Percentiles rank a stretch among this genome's conserved stretches.
These are phyloP conservation scores for Dimocarpus longan DNA, from an alignment of 345 rosid genomes.

Conservation along the genomic window DNA sequence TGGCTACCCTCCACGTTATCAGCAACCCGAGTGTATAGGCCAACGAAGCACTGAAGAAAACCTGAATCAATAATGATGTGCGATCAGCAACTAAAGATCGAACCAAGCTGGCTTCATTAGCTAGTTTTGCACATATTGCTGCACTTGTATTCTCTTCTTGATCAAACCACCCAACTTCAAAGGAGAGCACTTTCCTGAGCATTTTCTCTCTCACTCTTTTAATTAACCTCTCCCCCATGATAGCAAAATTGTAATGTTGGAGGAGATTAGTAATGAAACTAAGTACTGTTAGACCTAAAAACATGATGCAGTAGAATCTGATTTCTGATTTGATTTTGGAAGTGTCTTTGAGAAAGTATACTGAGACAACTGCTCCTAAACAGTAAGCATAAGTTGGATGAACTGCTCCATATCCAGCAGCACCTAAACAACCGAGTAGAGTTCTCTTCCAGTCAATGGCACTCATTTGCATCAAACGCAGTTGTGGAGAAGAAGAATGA, in stretches of 20 bases:
- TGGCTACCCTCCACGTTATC: slow-evolving; percentile 46
- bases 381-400: slow-evolving; percentile 43
- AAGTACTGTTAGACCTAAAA: slow-evolving; percentile 37
- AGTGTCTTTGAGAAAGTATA: slow-evolving; percentile 41
- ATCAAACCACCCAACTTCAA: slow-evolving; percentile 59
- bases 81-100: slow-evolving; percentile 48
- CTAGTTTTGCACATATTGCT: slow-evolving; percentile 44
- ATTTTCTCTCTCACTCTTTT: slow-evolving; percentile 45
- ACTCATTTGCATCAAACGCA: slow-evolving; percentile 47
- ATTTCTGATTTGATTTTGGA: slow-evolving; percentile 36
- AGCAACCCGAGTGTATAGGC: slow-evolving; percentile 38
- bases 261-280: slow-evolving; percentile 40
- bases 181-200: slow-evolving; percentile 41
- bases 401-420: slow-evolving; percentile 39
- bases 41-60: slow-evolving; percentile 37
- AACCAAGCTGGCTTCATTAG: slow-evolving; percentile 43
- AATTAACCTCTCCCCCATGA: slow-evolving; percentile 46
- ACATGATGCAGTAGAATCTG: slow-evolving; percentile 40
- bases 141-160: slow-evolving; percentile 52
- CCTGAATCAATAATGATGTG: slow-evolving; percentile 42
- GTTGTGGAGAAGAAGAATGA: slow-evolving; percentile 23
- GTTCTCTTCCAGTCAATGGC: slow-evolving; percentile 47
- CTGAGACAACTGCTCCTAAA: slow-evolving; percentile 41
- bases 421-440: slow-evolving; percentile 48
- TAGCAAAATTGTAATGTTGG: slow-evolving; percentile 55